Evolutionary conservation across 352 stramenopile species (phyloP), one percentile per base, ranked within the genome.

Genomic region (Globisporangium irregulare): DNA sequence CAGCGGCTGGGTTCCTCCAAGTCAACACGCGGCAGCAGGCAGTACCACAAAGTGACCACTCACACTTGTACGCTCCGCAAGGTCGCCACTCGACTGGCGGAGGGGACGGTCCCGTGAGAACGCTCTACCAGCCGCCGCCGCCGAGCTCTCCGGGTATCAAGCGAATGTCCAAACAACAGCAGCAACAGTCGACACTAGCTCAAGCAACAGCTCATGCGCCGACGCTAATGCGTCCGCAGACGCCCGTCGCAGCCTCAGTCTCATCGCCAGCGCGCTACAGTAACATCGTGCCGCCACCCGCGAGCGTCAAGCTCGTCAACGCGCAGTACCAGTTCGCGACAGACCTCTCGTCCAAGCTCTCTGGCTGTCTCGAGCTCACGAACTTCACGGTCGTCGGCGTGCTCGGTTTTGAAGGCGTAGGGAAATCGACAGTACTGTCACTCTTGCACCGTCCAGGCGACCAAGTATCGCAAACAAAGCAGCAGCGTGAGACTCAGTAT

Each of bases 361-460:
- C 73, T 3, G 57, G 67, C n/a, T 92, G 84, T 53, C 64, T 90
- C 3, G 84, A 93, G 57, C 76, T 91, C 66, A 82, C 76, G 20
- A 81, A 91, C 66, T 87, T 91, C 56, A 89, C 76, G 18, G 84
- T 93, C 32, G 69, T 95, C 2, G 87, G 85, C 8, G 77, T 85
- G 0, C 61, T 95, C 7, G 87, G 87, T 0, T 70, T 93, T 1
- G 80, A 93, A 70, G 82, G 79, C 8, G 75, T 87, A 20, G 87
- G 87, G 15, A 95, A 93, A 64, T 93, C 85, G 1, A 89, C 85
- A 0, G 65, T 93, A 3, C 27, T 92, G 51, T 95, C 87, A 22
- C 27, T 90, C 6, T 66, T 94, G 22, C 66, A 71, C n/a, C 27
- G 46, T 38, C 25, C 46, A 20, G 10, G 50, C 15, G 46, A 55